A percentile compares a stretch with the other conserved stretches of the same genome.
Conservation (phyloP, 257 asterid genomes). For the Lantana camara region DNA sequence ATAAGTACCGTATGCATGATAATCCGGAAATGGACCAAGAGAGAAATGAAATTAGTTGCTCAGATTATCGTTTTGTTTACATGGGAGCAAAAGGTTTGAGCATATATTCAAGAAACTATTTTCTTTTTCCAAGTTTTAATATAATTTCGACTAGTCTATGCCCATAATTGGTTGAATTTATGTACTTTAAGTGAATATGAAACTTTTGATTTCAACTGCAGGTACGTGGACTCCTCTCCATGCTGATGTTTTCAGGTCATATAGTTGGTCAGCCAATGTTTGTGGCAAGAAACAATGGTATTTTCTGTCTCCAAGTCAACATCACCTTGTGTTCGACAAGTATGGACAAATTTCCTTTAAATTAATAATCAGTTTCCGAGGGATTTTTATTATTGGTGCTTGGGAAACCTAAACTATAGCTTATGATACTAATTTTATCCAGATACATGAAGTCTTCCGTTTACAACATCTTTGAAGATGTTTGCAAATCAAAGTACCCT, state of each 20-base stretch:
- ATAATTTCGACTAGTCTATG: constrained; percentile 3
- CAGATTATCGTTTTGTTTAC: constrained; percentile 96
- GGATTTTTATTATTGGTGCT: background rate
- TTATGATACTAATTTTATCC: constrained; percentile 25
- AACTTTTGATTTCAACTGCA: too few relatives aligned
- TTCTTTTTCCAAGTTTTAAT: constrained; percentile 28
- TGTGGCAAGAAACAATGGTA: constrained; percentile 95
- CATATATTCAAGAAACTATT: constrained; percentile 20
- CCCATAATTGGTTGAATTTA: background rate
- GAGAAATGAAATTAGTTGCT: constrained; percentile 72
- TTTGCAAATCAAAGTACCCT: constrained; percentile 63
- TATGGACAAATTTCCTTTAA: constrained; percentile 27
- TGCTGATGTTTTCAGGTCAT: constrained; percentile 98
- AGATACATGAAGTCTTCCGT: constrained; percentile 82
- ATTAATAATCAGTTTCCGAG: background rate
- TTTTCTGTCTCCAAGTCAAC: constrained; percentile 78
- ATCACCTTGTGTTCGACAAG: constrained; percentile 83
- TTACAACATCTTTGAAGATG: constrained; percentile 76
- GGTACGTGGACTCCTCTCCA: constrained; percentile 99
- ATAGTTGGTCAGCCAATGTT: constrained; percentile 97
- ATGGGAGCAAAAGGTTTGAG: constrained; percentile 93
- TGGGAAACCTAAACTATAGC: constrained; percentile 7
- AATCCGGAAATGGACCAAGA: constrained; percentile 52
- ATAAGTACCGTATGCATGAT: constrained; percentile 71
- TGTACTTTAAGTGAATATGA: background rate